phyloP scores from a whole-genome alignment of 1,139 yeast genomes.

The Suhomyces yuchorum region DNA sequence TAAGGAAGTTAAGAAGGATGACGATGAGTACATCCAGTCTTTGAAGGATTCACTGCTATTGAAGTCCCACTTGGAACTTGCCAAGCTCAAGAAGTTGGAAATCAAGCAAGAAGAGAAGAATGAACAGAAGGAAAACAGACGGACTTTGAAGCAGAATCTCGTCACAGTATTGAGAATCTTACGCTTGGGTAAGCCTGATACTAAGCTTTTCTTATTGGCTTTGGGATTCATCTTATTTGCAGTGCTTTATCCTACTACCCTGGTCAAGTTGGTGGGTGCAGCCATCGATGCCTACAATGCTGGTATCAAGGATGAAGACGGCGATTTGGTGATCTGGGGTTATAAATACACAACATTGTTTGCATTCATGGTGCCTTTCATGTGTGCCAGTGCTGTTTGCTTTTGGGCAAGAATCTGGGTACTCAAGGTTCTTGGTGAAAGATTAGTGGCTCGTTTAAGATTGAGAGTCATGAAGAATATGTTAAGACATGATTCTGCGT shows the following conservation, averaged over 20 bases:
- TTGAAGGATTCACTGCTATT: conserved; percentile 26
- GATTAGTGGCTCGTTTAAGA: conserved; percentile 46
- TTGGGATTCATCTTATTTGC: conserved; percentile 48
- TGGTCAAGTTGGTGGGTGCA: conserved; percentile 50
- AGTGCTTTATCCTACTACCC: conserved; percentile 48
- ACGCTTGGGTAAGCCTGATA: conserved; percentile 44
- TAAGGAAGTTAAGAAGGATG: conserved; percentile 8
- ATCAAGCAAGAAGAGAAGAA: conserved; percentile 39
- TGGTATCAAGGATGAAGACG: conserved; percentile 40
- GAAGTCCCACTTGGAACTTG: conserved; percentile 33
- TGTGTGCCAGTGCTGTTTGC: conserved; percentile 46
- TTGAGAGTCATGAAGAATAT: conserved; percentile 51
- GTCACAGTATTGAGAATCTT: conserved; percentile 41
- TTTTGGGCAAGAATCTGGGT: conserved; percentile 56
- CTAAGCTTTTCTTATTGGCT: conserved; percentile 42
- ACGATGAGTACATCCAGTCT: conserved; percentile 12
- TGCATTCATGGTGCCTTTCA: conserved; percentile 48
- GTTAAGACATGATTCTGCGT: conserved; percentile 53
- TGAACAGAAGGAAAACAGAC: conserved; percentile 26
- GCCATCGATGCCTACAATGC: conserved; percentile 48
- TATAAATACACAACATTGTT: conserved; percentile 46
- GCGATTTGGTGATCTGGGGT: conserved; percentile 49
- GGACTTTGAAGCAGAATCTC: conserved; percentile 38
- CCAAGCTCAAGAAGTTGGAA: conserved; percentile 30
- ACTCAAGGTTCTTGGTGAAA: conserved; percentile 41